phyloP scores from a whole-genome alignment of 495 filamentous ascomycete genomes.

The Pyrenula massariospora region DNA sequence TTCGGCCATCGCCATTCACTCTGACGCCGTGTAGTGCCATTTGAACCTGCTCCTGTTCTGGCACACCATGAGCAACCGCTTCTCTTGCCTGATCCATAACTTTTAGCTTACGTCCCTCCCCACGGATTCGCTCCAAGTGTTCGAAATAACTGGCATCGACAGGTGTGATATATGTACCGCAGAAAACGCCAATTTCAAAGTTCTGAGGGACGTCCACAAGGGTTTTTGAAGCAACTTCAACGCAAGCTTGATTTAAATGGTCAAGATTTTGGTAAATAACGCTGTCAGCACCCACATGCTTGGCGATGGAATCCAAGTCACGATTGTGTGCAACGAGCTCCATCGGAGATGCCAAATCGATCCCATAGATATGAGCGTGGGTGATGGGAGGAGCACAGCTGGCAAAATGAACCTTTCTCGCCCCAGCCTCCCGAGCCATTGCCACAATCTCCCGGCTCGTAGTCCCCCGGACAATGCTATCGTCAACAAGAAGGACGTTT shows the following conservation, averaged over 20 bases:
- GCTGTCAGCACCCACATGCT: slow-evolving; percentile 79
- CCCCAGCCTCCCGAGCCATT: slow-evolving; percentile 88
- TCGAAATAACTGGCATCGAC: slow-evolving; percentile 79
- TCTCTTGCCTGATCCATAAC: slow-evolving; percentile 57
- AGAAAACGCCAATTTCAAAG: slow-evolving; percentile 97
- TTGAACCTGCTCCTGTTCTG: slow-evolving; percentile 46
- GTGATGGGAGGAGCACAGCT: slow-evolving; percentile 81
- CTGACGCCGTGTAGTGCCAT: slow-evolving; percentile 53
- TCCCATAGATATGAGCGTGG: slow-evolving; percentile 73
- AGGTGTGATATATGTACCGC: slow-evolving; percentile 77
- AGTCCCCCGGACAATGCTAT: slow-evolving; percentile 88
- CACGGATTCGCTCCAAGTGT: slow-evolving; percentile 65
- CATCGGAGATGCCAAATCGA: slow-evolving; percentile 71
- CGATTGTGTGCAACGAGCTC: slow-evolving; percentile 82
- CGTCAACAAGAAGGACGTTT: slow-evolving; percentile 80
- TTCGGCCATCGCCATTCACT: slow-evolving; percentile 42
- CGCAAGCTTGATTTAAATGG: slow-evolving; percentile 72
- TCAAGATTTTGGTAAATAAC: slow-evolving; percentile 84
- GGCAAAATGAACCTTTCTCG: slow-evolving; percentile 82
- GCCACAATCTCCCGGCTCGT: slow-evolving; percentile 83
- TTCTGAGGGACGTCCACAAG: slow-evolving; percentile 39
- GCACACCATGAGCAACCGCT: slow-evolving; percentile 54
- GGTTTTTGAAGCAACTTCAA: slow-evolving; percentile 47
- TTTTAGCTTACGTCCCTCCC: slow-evolving; percentile 63
- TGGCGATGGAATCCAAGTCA: slow-evolving; percentile 53